Evolutionary conservation across 345 rosid species (phyloP).

Genomic region (Sisymbrium irio): DNA sequence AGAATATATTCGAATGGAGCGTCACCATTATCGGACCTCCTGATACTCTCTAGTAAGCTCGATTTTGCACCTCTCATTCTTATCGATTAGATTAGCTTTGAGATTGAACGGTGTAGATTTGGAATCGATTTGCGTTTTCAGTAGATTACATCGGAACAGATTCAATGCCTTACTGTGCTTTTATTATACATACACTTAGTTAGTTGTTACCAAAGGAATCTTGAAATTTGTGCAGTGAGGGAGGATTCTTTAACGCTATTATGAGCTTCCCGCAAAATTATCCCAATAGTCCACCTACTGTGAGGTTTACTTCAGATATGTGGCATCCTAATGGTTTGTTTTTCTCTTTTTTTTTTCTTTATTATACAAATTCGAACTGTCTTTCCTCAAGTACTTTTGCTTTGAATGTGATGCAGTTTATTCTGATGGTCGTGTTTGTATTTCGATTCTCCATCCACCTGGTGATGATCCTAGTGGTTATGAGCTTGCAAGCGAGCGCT

Average conservation of each 20-base stretch:
- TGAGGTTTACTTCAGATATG: constrained; percentile 84
- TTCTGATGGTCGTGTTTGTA: constrained; percentile 92
- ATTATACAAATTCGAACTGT: too few relatives aligned
- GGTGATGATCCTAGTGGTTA: constrained; percentile 98
- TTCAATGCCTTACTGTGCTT: too few relatives aligned
- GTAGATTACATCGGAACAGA: too few relatives aligned
- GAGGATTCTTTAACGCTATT: constrained; percentile 92
- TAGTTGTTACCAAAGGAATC: too few relatives aligned
- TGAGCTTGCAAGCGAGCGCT: constrained; percentile 97
- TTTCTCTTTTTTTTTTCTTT: background rate
- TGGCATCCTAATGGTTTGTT: constrained; percentile 97
- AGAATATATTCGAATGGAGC: constrained; percentile 89
- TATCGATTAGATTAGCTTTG: too few relatives aligned
- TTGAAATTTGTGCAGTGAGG: too few relatives aligned
- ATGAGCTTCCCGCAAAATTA: constrained; percentile 94
- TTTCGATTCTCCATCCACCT: constrained; percentile 97
- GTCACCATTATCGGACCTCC: constrained; percentile 96
- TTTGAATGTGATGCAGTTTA: constrained; percentile 51
- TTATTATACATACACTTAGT: too few relatives aligned
- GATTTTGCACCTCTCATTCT: too few relatives aligned
- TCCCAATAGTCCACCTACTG: constrained; percentile 87
- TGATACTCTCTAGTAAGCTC: constrained; percentile 79
- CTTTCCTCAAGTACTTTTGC: background rate
- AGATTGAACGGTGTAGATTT: too few relatives aligned
- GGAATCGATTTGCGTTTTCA: too few relatives aligned